Conservation (phyloP, 768 basidiomycete genomes). For the Tulasnella sp. region DNA sequence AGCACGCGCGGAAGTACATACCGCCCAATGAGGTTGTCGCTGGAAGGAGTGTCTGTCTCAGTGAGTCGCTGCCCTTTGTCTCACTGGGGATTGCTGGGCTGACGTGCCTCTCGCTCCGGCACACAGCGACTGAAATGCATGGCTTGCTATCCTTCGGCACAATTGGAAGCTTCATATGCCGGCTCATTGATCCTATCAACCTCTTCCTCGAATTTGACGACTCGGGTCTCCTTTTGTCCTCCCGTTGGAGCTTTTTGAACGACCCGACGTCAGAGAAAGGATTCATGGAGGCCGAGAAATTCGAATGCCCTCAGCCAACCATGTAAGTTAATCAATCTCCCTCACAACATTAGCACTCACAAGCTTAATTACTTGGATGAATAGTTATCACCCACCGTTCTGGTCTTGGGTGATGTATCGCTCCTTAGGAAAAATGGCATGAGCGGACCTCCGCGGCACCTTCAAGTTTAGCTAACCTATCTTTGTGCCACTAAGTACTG, state of each 20-base stretch:
- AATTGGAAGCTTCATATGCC: background rate
- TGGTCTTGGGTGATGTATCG: background rate
- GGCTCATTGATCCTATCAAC: background rate
- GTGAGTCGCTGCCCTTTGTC: background rate
- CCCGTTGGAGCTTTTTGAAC: background rate
- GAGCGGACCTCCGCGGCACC: background rate
- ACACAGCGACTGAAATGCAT: background rate
- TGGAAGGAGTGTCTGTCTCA: background rate
- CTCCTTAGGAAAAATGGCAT: background rate
- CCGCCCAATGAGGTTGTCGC: background rate
- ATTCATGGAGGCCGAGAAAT: background rate
- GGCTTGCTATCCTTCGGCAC: background rate
- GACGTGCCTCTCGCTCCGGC: background rate
- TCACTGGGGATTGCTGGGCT: background rate
- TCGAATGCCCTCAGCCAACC: background rate
- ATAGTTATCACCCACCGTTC: background rate
- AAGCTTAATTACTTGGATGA: background rate
- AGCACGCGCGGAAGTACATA: background rate
- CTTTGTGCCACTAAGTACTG: background rate
- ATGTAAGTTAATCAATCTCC: background rate
- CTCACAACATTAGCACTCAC: background rate
- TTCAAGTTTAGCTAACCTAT: conserved; percentile 1
- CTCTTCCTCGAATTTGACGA: background rate
- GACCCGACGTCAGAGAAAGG: background rate
- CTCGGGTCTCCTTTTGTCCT: background rate